Conservation (phyloP, 441 rosid species). For the Corymbia citriodora region DNA sequence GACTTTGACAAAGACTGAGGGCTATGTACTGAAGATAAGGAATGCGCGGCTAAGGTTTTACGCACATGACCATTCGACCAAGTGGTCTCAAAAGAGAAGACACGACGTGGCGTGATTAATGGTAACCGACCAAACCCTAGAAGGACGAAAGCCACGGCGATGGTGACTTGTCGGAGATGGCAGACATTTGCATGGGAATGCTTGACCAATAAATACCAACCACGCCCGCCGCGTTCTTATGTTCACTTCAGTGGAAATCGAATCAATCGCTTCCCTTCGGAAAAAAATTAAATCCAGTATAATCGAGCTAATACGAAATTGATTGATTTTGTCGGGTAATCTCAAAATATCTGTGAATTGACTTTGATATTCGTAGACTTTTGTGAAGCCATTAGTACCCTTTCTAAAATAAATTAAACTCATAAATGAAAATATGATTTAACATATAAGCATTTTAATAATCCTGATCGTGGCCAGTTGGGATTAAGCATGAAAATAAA, state of each 20-base stretch:
- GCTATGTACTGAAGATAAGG: background rate
- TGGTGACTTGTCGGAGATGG: background rate
- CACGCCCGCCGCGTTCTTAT: background rate
- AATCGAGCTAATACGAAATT: background rate
- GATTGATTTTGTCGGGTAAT: background rate
- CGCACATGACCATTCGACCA: background rate
- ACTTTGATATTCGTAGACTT: background rate
- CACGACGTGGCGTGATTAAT: background rate
- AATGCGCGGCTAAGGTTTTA: background rate
- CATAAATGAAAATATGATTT: too few species aligned
- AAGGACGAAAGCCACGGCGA: background rate
- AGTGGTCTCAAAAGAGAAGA: background rate
- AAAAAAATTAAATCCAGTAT: background rate
- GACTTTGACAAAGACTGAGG: background rate
- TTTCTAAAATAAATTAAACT: too few species aligned
- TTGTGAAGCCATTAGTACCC: rapidly evolving
- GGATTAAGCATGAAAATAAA: too few species aligned
- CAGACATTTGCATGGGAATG: background rate
- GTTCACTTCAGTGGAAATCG: background rate
- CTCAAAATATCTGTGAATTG: background rate
- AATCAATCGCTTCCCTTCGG: background rate
- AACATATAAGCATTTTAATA: background rate
- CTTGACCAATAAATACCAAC: background rate
- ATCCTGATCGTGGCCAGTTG: background rate
- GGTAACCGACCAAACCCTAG: background rate